Conservation (phyloP, 768 basidiomycete species). For the Amanita brunnescens region DNA sequence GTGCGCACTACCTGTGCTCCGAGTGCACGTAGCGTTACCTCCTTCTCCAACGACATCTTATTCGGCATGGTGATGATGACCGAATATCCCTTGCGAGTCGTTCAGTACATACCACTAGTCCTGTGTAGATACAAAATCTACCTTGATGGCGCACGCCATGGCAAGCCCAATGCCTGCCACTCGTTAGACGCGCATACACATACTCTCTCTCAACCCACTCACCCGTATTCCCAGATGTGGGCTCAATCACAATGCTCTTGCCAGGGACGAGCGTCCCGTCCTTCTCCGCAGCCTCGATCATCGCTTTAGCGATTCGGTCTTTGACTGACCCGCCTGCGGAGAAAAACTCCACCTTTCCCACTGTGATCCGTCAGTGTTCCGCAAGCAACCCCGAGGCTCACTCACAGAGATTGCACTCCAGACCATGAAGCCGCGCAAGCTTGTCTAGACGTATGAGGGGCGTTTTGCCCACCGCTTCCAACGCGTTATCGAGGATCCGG, state of each 20-base stretch:
- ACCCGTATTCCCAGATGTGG: slow-evolving; percentile 96
- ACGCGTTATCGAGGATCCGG: slow-evolving; percentile 64
- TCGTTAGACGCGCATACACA: background rate
- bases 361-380: slow-evolving; percentile 27
- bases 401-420: slow-evolving; percentile 88
- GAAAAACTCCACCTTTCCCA: slow-evolving; percentile 86
- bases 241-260: slow-evolving; percentile 88
- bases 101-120: slow-evolving; percentile 63
- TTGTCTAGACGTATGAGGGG: slow-evolving; percentile 84
- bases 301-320: slow-evolving; percentile 92
- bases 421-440: slow-evolving; percentile 60
- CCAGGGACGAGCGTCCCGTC: slow-evolving; percentile 82
- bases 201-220: slow-evolving; percentile 9
- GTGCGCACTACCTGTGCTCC: slow-evolving; percentile 95
- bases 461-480: slow-evolving; percentile 85
- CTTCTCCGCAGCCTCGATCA: slow-evolving; percentile 91
- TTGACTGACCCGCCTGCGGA: slow-evolving; percentile 93
- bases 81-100: slow-evolving; percentile 84
- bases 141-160: slow-evolving; percentile 91
- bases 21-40: slow-evolving; percentile 81
- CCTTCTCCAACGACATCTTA: slow-evolving; percentile 97
- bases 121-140: no score
- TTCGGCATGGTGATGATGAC: slow-evolving; percentile 87
- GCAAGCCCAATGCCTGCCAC: slow-evolving; percentile 82
- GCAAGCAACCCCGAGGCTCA: slow-evolving; percentile 2